Evolutionary conservation across 768 basidiomycete genomes (phyloP), one percentile per base, ranked within the genome.

Genomic region (Macrolepiota albuminosa): DNA sequence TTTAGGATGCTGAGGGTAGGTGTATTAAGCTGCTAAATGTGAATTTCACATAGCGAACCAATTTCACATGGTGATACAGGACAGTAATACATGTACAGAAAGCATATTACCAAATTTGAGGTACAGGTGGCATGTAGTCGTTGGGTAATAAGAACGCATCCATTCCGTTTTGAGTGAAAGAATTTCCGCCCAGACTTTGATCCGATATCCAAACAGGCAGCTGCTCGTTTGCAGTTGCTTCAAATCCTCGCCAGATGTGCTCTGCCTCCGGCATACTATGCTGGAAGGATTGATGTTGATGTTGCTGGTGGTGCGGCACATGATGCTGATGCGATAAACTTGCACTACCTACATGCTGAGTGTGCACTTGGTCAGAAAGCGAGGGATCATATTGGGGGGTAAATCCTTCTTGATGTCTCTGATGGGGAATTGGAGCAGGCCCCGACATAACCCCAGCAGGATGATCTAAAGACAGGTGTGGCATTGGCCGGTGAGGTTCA

Each of bases 181-280:
- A 82, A 66, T 76, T 82, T 52, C 89, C 91, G 48, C 91, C 91
- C 2, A 93, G 73, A 64, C 81, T 90, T 70, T 90, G 88, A 70
- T 93, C 91, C 39, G 90, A 89, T 48, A 93, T 84, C 91, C 91
- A 93, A 31, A 93, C 85, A 21, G 91, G 91, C 10, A 91, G 76
- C 65, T 91, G 89, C 67, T 91, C 89, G 60, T 78, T 86, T 13
- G 87, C 75, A 24, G 85, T 85, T 71, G 80, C 78, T 69, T 89
- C 88, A 66, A 91, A 87, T 34, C 85, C 87, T 54, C 87, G 82
- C 84, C 86, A 88, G 59, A 92, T 91, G 61, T 81, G 80, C 47
- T 92, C 90, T 13, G 87, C 80, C 65, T 81, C 78, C 16, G 75
- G 31, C 6, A 60, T 57, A 37, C 66, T 62, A 31, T 64, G 52